Evolutionary conservation across 495 filamentous ascomycete genomes (phyloP), one percentile per base, ranked within the genome.

Genomic region (Annulohypoxylon nitens): DNA sequence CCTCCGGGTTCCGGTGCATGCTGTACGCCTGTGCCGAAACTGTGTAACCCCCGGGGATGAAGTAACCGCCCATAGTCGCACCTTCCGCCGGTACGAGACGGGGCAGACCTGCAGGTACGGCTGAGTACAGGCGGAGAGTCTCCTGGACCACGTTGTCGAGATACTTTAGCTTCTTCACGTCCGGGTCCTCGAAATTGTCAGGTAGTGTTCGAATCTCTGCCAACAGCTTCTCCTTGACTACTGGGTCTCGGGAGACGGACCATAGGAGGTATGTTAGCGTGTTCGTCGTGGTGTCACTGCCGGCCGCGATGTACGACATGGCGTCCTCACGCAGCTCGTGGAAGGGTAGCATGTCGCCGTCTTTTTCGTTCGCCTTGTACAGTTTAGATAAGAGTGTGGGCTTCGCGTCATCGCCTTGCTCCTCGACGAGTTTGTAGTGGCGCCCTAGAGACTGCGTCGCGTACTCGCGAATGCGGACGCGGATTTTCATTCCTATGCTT

Each of bases 121-220:
- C 85, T 1, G 84, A 81, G 67, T 89, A 82, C 11, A 91, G 74
- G 0, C 90, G 85, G 30, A 92, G 80, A 0, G 87, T 80, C 77
- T 92, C 90, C 26, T 85, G 82, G 67, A 90, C 83, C 23, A 86
- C 79, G 11, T 80, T 79, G 61, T 86, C 84, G n/a, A 90, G 69
- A 59, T 86, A 88, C 1, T 83, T 82, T 4, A 89, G 71, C 4
- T 69, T 30, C 51, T 81, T 80, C 0, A 84, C 54, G 20, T 79
- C 75, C 1, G 74, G 47, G 51, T 85, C 76, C n/a, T 45, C 76
- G 58, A 85, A 86, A 6, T 78, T 76, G 8, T 78, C 75, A 0
- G 79, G 76, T 0, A 88, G 30, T 5, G 39, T 60, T 3, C 53
- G 61, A 1, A 88, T 59, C 58, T 89, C 86, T 12, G 76, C 70